Evolutionary conservation across 345 rosid genomes (phyloP).

Genomic region (Carallia brachiata): DNA sequence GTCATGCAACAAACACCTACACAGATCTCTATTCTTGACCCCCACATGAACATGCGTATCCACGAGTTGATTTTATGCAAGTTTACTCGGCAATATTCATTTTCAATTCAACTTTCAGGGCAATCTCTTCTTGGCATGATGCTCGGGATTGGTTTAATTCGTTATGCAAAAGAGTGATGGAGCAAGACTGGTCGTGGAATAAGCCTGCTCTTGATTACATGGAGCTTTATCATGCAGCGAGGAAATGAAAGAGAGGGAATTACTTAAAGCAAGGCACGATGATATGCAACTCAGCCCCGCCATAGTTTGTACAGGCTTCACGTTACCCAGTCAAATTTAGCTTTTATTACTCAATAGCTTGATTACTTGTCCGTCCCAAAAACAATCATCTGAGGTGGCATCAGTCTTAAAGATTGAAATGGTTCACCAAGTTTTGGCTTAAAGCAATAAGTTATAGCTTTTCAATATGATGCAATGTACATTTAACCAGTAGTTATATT

Average conservation of each 20-base stretch:
- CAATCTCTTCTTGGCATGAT: constrained; percentile 73
- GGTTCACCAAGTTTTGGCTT: constrained; percentile 26
- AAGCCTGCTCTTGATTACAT: constrained; percentile 92
- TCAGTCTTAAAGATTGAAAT: constrained; percentile 3
- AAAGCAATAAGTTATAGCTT: constrained; percentile 10
- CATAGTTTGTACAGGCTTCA: constrained; percentile 36
- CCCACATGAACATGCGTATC: background rate
- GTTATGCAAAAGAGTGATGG: constrained; percentile 79
- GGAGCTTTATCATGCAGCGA: constrained; percentile 89
- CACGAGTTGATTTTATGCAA: background rate
- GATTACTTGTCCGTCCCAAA: background rate
- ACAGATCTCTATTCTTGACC: background rate
- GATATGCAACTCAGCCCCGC: constrained; percentile 10
- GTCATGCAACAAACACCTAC: too few relatives aligned
- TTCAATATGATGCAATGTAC: background rate
- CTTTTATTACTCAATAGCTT: constrained; percentile 2
- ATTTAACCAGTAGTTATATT: background rate
- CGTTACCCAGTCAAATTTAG: background rate
- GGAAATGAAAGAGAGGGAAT: constrained; percentile 40
- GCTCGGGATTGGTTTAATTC: constrained; percentile 73
- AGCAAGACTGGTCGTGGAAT: constrained; percentile 99
- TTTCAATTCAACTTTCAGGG: constrained; percentile 44
- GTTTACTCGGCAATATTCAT: background rate
- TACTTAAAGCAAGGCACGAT: background rate
- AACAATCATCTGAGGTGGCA: constrained; percentile 16